Conservation (phyloP, 2,329 filamentous ascomycete genomes). For the Calonectria pauciramosa region DNA sequence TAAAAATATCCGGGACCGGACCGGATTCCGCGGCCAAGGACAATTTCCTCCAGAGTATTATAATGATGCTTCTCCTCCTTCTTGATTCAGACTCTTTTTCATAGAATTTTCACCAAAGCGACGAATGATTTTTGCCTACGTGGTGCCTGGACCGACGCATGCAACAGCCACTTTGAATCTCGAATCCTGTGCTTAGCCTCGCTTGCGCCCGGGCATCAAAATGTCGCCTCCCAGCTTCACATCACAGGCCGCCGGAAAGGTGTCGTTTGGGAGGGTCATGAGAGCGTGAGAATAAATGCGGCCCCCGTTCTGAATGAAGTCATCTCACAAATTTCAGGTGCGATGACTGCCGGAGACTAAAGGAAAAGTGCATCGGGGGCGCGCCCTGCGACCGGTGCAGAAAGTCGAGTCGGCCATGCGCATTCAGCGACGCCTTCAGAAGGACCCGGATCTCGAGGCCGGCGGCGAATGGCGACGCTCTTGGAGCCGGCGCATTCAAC, state of each 20-base stretch:
- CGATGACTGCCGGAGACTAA: slow-evolving; percentile 66
- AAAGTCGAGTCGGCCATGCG: slow-evolving; percentile 53
- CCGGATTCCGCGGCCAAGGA: neutral
- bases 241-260: neutral
- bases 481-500: neutral
- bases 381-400: slow-evolving; percentile 67
- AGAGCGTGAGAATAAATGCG: neutral
- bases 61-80: neutral
- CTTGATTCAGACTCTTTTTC: neutral
- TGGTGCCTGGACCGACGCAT: neutral
- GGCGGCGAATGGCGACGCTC: neutral
- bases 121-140: neutral
- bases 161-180: neutral
- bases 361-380: slow-evolving; percentile 70
- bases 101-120: neutral
- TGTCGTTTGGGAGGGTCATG: neutral
- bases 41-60: neutral
- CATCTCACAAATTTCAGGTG: slow-evolving; percentile 53
- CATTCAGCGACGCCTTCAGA: slow-evolving; percentile 11
- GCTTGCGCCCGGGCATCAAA: neutral
- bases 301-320: neutral
- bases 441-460: neutral
- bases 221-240: neutral
- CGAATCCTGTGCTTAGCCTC: neutral
- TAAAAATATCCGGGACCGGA: neutral